A percentile compares a stretch with the other conserved stretches of the same genome.
Conservation (phyloP, 2,329 filamentous ascomycete genomes). For the Bipolaris sorokiniana region DNA sequence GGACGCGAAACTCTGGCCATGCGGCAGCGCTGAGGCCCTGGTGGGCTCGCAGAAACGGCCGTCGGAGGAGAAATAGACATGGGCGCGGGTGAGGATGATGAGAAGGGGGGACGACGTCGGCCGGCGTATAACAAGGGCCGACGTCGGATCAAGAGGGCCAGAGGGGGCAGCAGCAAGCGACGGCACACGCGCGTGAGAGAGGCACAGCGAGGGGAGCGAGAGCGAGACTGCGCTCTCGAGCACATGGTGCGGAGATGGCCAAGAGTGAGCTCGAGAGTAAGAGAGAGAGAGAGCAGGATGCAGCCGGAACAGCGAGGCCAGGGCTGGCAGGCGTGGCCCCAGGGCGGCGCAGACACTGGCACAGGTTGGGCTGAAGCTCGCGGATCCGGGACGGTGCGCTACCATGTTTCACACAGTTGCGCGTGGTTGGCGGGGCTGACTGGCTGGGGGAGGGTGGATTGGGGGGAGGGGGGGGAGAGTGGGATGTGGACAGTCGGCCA, state of each 20-base stretch:
- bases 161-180: too few species aligned
- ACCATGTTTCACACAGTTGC: slow-evolving; percentile 41
- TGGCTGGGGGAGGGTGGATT: not conserved
- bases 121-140: slow-evolving; percentile 14
- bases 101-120: slow-evolving; percentile 1
- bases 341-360: slow-evolving; percentile 11
- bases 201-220: not conserved
- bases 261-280: slow-evolving; percentile 1
- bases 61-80: slow-evolving; percentile 12
- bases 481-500: too few species aligned
- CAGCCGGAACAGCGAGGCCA: slow-evolving; percentile 24
- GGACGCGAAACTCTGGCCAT: slow-evolving; percentile 27
- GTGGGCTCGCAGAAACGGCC: slow-evolving; percentile 21
- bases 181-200: not conserved
- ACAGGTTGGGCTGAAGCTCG: slow-evolving; percentile 28
- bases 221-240: slow-evolving; percentile 1
- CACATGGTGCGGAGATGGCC: slow-evolving; percentile 28
- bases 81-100: slow-evolving; percentile 1
- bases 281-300: slow-evolving; percentile 10
- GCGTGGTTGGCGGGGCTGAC: slow-evolving; percentile 21
- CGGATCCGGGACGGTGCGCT: slow-evolving; percentile 45
- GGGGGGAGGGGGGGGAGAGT: not conserved
- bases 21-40: slow-evolving; percentile 16
- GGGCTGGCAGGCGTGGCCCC: not conserved
- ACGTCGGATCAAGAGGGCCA: slow-evolving; percentile 15